Percentiles rank a stretch among this genome's conserved stretches.
Conservation (phyloP, 257 asterid genomes). For the Paraleonurus japonicus region DNA sequence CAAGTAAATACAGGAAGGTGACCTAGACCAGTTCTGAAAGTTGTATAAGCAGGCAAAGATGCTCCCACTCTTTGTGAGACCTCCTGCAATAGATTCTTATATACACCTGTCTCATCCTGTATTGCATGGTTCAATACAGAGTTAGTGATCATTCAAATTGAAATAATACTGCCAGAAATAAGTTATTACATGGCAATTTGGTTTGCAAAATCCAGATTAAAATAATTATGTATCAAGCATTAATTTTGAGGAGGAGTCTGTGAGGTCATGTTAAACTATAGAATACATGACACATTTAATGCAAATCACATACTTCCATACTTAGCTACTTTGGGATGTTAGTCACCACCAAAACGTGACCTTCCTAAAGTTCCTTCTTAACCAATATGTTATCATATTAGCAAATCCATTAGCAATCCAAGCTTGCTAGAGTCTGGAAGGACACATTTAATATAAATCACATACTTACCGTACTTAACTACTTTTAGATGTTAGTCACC, state of each 20-base stretch:
- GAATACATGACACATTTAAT: not conserved
- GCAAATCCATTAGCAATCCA: not conserved
- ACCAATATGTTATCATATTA: not conserved
- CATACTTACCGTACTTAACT: not conserved
- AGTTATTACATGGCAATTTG: conserved; percentile 6
- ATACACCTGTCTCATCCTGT: conserved; percentile 88
- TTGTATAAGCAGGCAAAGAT: conserved; percentile 64
- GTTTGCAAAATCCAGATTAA: conserved; percentile 8
- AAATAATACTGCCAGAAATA: conserved; percentile 4
- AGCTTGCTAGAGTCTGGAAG: not conserved
- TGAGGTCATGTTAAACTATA: not conserved
- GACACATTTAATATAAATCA: not conserved
- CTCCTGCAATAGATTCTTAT: conserved; percentile 85
- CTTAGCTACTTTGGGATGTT: not conserved
- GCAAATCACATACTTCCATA: conserved; percentile 1
- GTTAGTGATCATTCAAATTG: conserved; percentile 16
- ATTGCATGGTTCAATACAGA: conserved; percentile 16
- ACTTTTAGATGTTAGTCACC: not conserved
- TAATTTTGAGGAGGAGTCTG: not conserved
- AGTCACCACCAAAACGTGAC: not conserved
- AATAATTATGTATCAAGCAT: not conserved
- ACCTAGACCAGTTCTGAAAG: conserved; percentile 69
- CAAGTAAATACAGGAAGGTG: conserved; percentile 73
- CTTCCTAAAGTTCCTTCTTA: not conserved
- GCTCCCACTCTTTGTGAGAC: conserved; percentile 80